These are phyloP conservation scores for Epichloe baconii DNA, from an alignment of 2,329 filamentous ascomycete genomes.

Conservation along the genomic window DNA sequence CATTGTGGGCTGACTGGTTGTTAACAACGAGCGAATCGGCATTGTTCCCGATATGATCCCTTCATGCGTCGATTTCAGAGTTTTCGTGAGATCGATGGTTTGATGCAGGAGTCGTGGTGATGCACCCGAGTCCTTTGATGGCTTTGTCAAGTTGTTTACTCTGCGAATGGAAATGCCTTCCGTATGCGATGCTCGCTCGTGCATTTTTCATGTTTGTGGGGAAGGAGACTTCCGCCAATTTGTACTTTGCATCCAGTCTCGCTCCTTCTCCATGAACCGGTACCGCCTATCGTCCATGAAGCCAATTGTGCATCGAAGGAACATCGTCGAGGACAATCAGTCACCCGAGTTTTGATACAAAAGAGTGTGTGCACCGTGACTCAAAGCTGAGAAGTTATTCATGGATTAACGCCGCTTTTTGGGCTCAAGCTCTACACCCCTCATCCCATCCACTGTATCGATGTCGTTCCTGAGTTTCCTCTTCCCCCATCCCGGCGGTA, in stretches of 20 bases:
- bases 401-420: background rate
- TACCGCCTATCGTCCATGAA: background rate
- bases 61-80: background rate
- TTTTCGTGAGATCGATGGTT: background rate
- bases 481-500: background rate
- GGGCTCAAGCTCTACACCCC: background rate
- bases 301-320: background rate
- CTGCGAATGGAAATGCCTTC: background rate
- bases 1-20: background rate
- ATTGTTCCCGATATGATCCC: background rate
- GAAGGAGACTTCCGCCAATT: background rate
- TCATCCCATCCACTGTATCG: background rate
- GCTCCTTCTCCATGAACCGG: background rate
- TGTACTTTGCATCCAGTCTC: background rate
- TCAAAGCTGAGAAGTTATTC: background rate
- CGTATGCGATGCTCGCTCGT: background rate
- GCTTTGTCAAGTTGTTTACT: background rate
- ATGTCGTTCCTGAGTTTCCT: background rate
- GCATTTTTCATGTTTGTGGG: background rate
- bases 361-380: background rate
- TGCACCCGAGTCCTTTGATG: background rate
- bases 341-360: background rate
- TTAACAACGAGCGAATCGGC: slow-evolving; percentile 2
- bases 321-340: background rate
- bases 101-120: background rate